A percentile compares a stretch with the other conserved stretches of the same genome.
Evolutionary conservation across 1,284 basidiomycete genomes (phyloP).

Genomic region (Pascua sp.): DNA sequence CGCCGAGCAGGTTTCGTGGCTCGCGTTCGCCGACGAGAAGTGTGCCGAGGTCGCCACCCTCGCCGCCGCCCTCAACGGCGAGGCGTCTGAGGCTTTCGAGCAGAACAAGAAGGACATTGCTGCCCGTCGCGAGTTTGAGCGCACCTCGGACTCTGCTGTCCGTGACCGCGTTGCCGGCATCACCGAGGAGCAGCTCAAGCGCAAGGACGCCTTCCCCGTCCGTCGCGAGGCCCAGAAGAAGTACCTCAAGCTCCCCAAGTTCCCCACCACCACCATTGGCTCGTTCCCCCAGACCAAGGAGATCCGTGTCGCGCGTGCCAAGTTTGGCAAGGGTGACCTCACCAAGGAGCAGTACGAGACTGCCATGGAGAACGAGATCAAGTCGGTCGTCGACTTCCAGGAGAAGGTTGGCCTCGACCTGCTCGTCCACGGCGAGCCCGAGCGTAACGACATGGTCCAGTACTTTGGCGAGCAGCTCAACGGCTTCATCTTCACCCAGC

Average conservation of each 20-base stretch:
- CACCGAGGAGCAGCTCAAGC: slow-evolving; percentile 80
- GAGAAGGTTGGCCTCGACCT: slow-evolving; percentile 95
- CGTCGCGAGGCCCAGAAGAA: slow-evolving; percentile 88
- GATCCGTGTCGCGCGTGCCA: slow-evolving; percentile 92
- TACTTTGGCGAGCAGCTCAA: slow-evolving; percentile 98
- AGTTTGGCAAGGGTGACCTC: slow-evolving; percentile 89
- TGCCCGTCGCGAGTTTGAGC: slow-evolving; percentile 94
- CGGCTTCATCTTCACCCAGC: slow-evolving; percentile 83
- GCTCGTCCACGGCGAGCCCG: slow-evolving; percentile 97
- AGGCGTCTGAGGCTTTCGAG: slow-evolving; percentile 69
- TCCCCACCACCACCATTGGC: slow-evolving; percentile 98
- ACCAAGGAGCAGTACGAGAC: slow-evolving; percentile 86
- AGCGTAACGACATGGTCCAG: slow-evolving; percentile 99
- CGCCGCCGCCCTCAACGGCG: slow-evolving; percentile 78
- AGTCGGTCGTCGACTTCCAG: slow-evolving; percentile 91
- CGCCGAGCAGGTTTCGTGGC: slow-evolving; percentile 91
- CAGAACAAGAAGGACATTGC: slow-evolving; percentile 88
- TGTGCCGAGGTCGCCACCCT: slow-evolving; percentile 84
- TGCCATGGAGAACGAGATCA: slow-evolving; percentile 98
- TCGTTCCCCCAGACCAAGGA: slow-evolving; percentile 99
- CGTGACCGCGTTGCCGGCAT: slow-evolving; percentile 93
- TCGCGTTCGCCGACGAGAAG: slow-evolving; percentile 98
- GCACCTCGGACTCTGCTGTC: slow-evolving; percentile 88
- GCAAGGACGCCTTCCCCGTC: slow-evolving; percentile 82
- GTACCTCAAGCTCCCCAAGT: slow-evolving; percentile 87